phyloP scores from a whole-genome alignment of 2,329 filamentous ascomycete genomes.

The Cercospora zeae-maydis region DNA sequence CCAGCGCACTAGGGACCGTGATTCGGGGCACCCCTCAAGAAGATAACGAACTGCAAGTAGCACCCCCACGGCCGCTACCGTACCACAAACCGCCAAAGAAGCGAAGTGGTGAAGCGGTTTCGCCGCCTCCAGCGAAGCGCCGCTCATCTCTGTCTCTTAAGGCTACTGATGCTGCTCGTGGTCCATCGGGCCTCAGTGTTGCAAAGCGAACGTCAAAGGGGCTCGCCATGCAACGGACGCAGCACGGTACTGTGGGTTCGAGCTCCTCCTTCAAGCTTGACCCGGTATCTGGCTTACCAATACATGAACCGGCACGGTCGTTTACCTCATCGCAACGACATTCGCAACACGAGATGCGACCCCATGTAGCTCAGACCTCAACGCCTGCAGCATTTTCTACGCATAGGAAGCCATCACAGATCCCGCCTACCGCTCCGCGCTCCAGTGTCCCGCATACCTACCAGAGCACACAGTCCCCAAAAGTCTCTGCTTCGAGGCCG shows the following conservation, averaged over 20 bases:
- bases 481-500: background rate
- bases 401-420: background rate
- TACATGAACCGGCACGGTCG: background rate
- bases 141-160: background rate
- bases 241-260: background rate
- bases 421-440: background rate
- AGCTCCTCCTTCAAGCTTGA: background rate
- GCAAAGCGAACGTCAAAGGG: background rate
- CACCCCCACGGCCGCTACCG: slow-evolving; percentile 2
- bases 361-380: background rate
- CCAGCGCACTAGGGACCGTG: slow-evolving; percentile 7
- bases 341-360: background rate
- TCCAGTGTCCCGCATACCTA: background rate
- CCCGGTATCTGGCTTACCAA: background rate
- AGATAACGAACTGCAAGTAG: slow-evolving; percentile 3
- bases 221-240: background rate
- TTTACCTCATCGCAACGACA: background rate
- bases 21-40: slow-evolving; percentile 3
- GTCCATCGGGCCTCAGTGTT: background rate
- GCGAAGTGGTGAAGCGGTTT: background rate
- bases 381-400: background rate
- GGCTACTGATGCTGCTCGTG: background rate
- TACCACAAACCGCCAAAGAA: background rate
- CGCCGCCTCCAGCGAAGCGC: background rate
- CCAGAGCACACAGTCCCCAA: background rate